phyloP scores from a whole-genome alignment of 768 basidiomycete species.

The Cystobasidium onofrii region DNA sequence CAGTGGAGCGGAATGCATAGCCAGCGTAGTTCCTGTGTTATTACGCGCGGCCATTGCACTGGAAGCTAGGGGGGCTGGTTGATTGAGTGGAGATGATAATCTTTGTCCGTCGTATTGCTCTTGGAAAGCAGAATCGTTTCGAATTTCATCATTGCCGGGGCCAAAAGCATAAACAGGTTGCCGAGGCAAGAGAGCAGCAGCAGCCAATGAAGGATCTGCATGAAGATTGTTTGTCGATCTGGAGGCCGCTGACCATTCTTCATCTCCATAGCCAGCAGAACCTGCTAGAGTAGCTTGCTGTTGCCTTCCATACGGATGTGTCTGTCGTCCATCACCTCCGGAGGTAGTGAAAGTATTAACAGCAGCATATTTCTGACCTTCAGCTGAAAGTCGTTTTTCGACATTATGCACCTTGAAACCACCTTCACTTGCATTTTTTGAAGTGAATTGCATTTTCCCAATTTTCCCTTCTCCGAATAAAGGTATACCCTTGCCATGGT shows the following conservation, averaged over 20 bases:
- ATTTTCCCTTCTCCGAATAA: constrained; percentile 26
- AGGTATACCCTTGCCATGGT: constrained; percentile 49
- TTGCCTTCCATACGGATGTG: not conserved
- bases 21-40: not conserved
- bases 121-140: not conserved
- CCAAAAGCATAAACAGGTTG: constrained; percentile 27
- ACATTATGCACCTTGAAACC: constrained; percentile 28
- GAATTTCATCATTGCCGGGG: not conserved
- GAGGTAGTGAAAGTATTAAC: not conserved
- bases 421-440: not conserved
- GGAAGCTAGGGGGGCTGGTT: not conserved
- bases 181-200: not conserved
- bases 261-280: constrained; percentile 3
- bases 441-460: constrained; percentile 20
- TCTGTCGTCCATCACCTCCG: not conserved
- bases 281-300: not conserved
- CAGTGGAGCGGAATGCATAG: not conserved
- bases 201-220: not conserved
- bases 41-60: not conserved
- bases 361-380: constrained; percentile 28
- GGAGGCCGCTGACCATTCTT: constrained; percentile 32
- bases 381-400: constrained; percentile 24
- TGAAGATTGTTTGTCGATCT: constrained; percentile 25
- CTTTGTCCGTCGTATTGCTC: not conserved
- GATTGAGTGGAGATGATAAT: not conserved